Evolutionary conservation across 2,329 filamentous ascomycete species (phyloP).

Genomic region (Talaromyces sp.): DNA sequence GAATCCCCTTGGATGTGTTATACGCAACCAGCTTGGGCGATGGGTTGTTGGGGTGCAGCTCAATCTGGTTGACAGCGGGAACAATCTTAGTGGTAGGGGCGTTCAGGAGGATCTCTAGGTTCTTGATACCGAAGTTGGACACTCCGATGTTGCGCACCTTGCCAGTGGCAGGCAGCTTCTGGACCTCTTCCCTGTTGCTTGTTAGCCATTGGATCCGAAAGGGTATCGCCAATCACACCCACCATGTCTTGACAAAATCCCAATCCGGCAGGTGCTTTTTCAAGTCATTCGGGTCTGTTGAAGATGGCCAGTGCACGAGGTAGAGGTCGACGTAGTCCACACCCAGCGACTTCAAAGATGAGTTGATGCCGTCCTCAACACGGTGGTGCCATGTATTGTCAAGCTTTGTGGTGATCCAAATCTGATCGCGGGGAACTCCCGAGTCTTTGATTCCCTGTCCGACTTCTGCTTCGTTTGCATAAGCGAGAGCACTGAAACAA

Average conservation of each 20-base stretch:
- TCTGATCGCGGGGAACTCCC: slow-evolving; percentile 59
- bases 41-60: slow-evolving; percentile 62
- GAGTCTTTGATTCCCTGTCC: slow-evolving; percentile 62
- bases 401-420: slow-evolving; percentile 66
- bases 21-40: slow-evolving; percentile 53
- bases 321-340: slow-evolving; percentile 68
- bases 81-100: slow-evolving; percentile 53
- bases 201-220: slow-evolving; percentile 56
- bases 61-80: slow-evolving; percentile 50
- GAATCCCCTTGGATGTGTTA: slow-evolving; percentile 49
- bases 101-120: slow-evolving; percentile 70
- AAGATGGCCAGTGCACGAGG: slow-evolving; percentile 62
- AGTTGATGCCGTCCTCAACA: slow-evolving; percentile 57
- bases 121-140: slow-evolving; percentile 77
- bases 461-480: slow-evolving; percentile 63
- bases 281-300: slow-evolving; percentile 46
- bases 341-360: slow-evolving; percentile 59
- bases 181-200: slow-evolving; percentile 43
- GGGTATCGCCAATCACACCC: slow-evolving; percentile 6
- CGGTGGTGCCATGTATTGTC: slow-evolving; percentile 61
- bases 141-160: slow-evolving; percentile 78
- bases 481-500: slow-evolving; percentile 35
- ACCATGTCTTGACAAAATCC: slow-evolving; percentile 76
- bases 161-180: slow-evolving; percentile 42
- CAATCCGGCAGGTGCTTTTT: slow-evolving; percentile 67